A percentile compares a stretch with the other conserved stretches of the same genome.
These are phyloP conservation scores for Metschnikowia picachoensis DNA, from an alignment of 805 yeast species.

Conservation along the genomic window DNA sequence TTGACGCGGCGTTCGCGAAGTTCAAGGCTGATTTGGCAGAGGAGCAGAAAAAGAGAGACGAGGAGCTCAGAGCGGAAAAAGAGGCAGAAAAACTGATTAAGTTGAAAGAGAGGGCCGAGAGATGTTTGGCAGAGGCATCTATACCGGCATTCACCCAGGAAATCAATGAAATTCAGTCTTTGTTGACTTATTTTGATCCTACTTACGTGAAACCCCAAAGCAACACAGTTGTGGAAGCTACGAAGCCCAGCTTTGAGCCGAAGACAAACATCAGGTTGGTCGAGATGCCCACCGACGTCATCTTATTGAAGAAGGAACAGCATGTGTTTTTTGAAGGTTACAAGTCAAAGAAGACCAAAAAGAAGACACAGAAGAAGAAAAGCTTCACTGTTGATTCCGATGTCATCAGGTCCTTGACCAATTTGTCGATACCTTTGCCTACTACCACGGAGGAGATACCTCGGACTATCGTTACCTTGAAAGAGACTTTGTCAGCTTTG, in stretches of 20 bases:
- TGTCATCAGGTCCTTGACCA: constrained; percentile 69
- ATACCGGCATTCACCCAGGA: constrained; percentile 82
- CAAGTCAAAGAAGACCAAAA: constrained; percentile 44
- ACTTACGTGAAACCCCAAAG: constrained; percentile 57
- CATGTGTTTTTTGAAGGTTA: constrained; percentile 53
- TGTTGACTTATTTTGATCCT: constrained; percentile 76
- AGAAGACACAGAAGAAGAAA: constrained; percentile 43
- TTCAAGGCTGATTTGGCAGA: constrained; percentile 65
- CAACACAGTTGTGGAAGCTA: constrained; percentile 24
- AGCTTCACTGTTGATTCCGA: constrained; percentile 75
- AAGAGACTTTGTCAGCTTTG: constrained; percentile 67
- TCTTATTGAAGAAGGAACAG: constrained; percentile 59
- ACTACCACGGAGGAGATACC: constrained; percentile 67
- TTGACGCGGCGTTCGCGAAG: constrained; percentile 68
- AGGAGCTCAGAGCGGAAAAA: constrained; percentile 56
- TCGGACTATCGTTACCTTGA: constrained; percentile 59
- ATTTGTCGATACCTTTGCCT: constrained; percentile 77
- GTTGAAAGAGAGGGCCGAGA: constrained; percentile 56
- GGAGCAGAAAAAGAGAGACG: constrained; percentile 64
- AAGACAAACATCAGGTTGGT: constrained; percentile 43
- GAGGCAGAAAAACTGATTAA: constrained; percentile 50
- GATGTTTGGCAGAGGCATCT: constrained; percentile 68
- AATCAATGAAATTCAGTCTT: constrained; percentile 68
- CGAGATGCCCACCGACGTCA: constrained; percentile 62
- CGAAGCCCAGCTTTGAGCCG: constrained; percentile 22